phyloP scores from a whole-genome alignment of 495 filamentous ascomycete genomes.

The Achaetomiella virescens region DNA sequence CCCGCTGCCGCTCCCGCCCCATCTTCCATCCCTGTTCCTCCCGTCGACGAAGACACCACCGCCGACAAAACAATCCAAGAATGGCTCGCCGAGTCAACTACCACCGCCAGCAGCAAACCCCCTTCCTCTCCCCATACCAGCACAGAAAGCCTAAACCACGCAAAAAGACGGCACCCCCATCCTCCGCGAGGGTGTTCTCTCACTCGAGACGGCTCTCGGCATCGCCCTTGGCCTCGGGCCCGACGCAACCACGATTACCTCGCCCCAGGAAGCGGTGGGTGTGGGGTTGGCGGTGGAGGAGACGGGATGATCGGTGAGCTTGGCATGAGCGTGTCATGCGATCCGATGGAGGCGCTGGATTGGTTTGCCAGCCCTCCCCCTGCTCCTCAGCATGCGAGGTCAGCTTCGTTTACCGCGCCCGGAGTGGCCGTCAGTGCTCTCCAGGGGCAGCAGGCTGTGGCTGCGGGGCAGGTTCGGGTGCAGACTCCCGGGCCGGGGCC shows the following conservation, averaged over 20 bases:
- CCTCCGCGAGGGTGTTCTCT: conserved; percentile 1
- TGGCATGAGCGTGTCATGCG: neutral
- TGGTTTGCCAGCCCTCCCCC: neutral
- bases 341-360: neutral
- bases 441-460: too few relatives aligned
- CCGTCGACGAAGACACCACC: conserved; percentile 13
- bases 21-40: neutral
- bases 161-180: conserved; percentile 7
- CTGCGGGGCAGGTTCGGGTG: too few relatives aligned
- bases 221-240: neutral
- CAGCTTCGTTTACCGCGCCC: too few relatives aligned
- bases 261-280: neutral
- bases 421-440: too few relatives aligned
- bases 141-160: neutral
- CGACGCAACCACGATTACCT: neutral
- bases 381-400: too few relatives aligned
- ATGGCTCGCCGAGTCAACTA: conserved; percentile 25
- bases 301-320: too few relatives aligned
- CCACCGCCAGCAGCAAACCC: neutral
- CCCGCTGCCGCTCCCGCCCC: neutral
- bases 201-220: conserved; percentile 6
- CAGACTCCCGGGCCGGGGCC: too few relatives aligned
- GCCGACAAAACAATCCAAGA: conserved; percentile 28
- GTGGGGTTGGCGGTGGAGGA: neutral
- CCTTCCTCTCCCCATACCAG: neutral